Evolutionary conservation across 2,329 filamentous ascomycete genomes (phyloP), one percentile per base, ranked within the genome.

Genomic region (Cladosporium velox): DNA sequence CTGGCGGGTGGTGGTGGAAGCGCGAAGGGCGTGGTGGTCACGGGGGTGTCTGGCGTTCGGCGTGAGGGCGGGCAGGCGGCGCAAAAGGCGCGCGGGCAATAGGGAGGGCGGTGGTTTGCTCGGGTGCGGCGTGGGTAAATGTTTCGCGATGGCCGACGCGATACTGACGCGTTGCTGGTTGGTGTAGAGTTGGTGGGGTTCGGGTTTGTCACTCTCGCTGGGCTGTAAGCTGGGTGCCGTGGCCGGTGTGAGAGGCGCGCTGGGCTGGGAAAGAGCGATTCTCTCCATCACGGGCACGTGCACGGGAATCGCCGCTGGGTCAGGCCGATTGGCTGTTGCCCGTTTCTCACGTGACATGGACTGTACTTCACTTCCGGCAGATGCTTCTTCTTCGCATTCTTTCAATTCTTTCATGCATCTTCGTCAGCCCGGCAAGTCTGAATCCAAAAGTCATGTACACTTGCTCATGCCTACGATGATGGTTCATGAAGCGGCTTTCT

Each of bases 131-230:
- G 60, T 41, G 32, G 30, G 49, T 26, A 51, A 63, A 55, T 63
- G 60, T 63, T 63, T 63, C 60, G 59, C 44, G 60, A 54, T 51
- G 58, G 47, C 60, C 44, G 60, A 63, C 60, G 60, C 60, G 60
- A 63, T 61, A 34, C 47, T 47, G 60, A 63, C 60, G 60, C 60
- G 60, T 41, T 54, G 47, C 60, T 61, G 60, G 26, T 38, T 54
- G 49, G 12, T 58, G 55, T 24, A 24, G 55, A 58, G 52, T 55
- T 55, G 52, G 52, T 55, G 52, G 52, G 52, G 52, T 55, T 32
- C 15, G 32, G 52, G 41, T 47, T 55, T n/a, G 26, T 55, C 52
- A 55, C 52, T 30, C 52, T 30, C 15, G 52, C 52, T 55, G 41
- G 38, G 49, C 49, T 52, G 52, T 32, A 32, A 30, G 28, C 52